Evolutionary conservation across 164 flowering plant genomes (phyloP).

Genomic region (Piper betle): DNA sequence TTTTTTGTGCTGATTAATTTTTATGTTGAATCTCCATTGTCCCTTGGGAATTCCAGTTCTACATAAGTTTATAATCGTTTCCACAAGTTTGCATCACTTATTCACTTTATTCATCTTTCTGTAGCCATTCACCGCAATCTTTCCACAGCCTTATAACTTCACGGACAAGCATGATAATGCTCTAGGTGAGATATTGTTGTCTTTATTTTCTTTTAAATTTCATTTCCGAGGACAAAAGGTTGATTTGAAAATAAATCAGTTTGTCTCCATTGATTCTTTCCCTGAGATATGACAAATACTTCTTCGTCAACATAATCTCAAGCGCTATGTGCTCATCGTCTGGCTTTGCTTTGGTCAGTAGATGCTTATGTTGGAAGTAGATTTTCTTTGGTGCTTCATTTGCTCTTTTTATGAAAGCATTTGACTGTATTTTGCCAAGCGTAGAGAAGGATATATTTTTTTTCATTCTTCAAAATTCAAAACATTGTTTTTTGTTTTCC

Average conservation of each 20-base stretch:
- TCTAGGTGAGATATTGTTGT: constrained; percentile 40
- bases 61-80: not conserved
- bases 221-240: not conserved
- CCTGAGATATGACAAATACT: no score
- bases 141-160: constrained; percentile 51
- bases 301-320: no score
- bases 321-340: no score
- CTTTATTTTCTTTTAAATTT: not conserved
- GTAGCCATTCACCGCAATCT: constrained; percentile 60
- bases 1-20: not conserved
- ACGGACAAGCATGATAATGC: constrained; percentile 37
- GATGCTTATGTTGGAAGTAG: no score
- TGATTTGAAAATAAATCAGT: no score
- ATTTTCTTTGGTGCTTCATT: no score
- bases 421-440: not conserved
- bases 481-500: not conserved
- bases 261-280: no score
- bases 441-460: not conserved
- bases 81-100: not conserved
- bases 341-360: no score
- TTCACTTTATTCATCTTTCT: not conserved
- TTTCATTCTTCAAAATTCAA: not conserved
- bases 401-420: no score
- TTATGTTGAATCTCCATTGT: no score
- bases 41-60: not conserved